A percentile compares a stretch with the other conserved stretches of the same genome.
These are phyloP conservation scores for Microbotryomycetes sp. DNA, from an alignment of 1,284 basidiomycete species.

Conservation along the genomic window DNA sequence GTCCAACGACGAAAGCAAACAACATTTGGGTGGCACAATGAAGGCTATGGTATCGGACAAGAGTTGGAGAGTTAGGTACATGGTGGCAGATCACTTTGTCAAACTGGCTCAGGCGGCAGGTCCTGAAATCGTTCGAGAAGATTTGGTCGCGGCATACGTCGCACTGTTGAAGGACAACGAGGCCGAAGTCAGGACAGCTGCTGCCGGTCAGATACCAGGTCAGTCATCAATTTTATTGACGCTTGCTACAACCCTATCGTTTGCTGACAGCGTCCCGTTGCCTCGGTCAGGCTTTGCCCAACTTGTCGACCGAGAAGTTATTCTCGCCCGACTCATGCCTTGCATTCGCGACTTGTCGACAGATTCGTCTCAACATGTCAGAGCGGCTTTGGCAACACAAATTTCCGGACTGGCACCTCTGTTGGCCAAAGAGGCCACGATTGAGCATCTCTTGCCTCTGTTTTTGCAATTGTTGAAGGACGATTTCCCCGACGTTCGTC, in stretches of 20 bases:
- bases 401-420: slow-evolving; percentile 96
- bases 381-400: slow-evolving; percentile 91
- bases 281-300: slow-evolving; percentile 80
- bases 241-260: not conserved
- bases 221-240: slow-evolving; percentile 31
- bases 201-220: slow-evolving; percentile 94
- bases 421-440: slow-evolving; percentile 87
- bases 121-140: slow-evolving; percentile 83
- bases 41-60: slow-evolving; percentile 85
- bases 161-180: slow-evolving; percentile 96
- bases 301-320: slow-evolving; percentile 87
- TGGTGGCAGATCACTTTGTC: slow-evolving; percentile 98
- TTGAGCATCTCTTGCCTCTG: slow-evolving; percentile 91
- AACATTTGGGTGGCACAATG: slow-evolving; percentile 75
- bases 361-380: slow-evolving; percentile 93
- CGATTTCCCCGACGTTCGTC: slow-evolving; percentile 94
- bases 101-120: slow-evolving; percentile 93
- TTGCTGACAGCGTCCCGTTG: not conserved
- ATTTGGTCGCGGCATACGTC: slow-evolving; percentile 88
- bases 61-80: slow-evolving; percentile 98
- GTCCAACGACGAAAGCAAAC: slow-evolving; percentile 78
- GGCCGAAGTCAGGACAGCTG: slow-evolving; percentile 95
- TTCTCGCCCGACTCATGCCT: slow-evolving; percentile 88
- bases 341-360: slow-evolving; percentile 91
- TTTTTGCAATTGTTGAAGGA: slow-evolving; percentile 97